Evolutionary conservation across 441 rosid genomes (phyloP).

Genomic region (Daphne laureola): DNA sequence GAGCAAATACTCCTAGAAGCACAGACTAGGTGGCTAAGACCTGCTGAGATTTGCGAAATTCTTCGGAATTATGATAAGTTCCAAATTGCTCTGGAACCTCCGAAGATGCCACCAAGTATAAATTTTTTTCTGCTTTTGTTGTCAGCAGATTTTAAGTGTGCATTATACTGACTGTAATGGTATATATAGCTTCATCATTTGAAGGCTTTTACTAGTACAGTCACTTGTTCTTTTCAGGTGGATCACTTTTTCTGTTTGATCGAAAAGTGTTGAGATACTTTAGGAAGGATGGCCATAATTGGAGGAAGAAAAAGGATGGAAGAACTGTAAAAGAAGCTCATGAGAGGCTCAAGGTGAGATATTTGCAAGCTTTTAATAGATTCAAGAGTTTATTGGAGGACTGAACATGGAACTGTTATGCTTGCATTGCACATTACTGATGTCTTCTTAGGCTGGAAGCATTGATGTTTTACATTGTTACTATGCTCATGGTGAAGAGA

Average conservation of each 20-base stretch:
- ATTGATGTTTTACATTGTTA: conserved; percentile 91
- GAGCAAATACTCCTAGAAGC: conserved; percentile 74
- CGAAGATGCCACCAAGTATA: conserved; percentile 66
- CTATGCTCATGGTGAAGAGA: conserved; percentile 95
- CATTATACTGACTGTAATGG: not conserved
- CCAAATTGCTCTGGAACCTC: conserved; percentile 70
- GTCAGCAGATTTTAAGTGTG: not conserved
- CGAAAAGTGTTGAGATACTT: conserved; percentile 90
- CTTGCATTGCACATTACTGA: conserved; percentile 4
- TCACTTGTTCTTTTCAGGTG: conserved; percentile 44
- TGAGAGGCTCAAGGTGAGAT: conserved; percentile 82
- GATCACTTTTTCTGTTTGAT: conserved; percentile 89
- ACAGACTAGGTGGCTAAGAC: conserved; percentile 83
- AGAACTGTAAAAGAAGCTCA: conserved; percentile 97
- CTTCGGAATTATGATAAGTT: conserved; percentile 53
- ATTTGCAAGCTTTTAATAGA: not conserved
- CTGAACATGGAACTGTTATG: conserved; percentile 1
- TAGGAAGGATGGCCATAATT: conserved; percentile 92
- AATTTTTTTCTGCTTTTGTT: not conserved
- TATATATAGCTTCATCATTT: not conserved
- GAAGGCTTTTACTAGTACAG: not conserved
- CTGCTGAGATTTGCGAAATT: conserved; percentile 92
- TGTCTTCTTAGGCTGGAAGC: conserved; percentile 67
- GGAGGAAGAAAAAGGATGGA: conserved; percentile 98
- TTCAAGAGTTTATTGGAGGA: not conserved